Base-by-base conservation (phyloP, 2,329 filamentous ascomycete genomes). In the Grosmannia serpens region DNA sequence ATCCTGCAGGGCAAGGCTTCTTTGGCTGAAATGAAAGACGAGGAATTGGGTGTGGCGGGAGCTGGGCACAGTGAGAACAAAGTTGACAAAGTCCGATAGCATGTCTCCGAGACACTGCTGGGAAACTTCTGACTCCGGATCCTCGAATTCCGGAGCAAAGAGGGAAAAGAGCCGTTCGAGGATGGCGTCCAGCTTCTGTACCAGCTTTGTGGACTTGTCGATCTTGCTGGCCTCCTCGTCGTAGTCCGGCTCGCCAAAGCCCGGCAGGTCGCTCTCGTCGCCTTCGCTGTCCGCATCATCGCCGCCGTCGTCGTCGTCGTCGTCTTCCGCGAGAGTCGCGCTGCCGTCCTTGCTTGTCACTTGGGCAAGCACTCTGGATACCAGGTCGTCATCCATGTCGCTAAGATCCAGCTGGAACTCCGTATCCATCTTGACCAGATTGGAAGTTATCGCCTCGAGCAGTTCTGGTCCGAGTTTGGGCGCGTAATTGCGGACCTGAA, bases 31-130 rank as follows among this genome's bases (percentile, higher is more conserved):
- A 72, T 96, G 92, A 73, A 99, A 99, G 55, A 97, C 80, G 53
- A 99, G 82, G 66, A 97, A 99, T 67, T 99, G 94, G 0, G 91
- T 91, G 70, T 97, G 92, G 38, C 94, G 86, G 27, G 91, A 95
- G 64, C 90, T 89, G 69, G 94, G 91, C 17, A 91, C 95, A 4
- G 91, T 91, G 33, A 99, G 80, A 60, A 99, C 90, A 67, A 91
- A 89, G 68, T 83, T 88, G 61, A 86, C 83, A 67, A 99, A 99
- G 69, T 95, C 91, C 54, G 85, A 82, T 31, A 97, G 78, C 46
- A 99, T 79, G 58, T 89, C 84, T 57, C 89, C 86, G 65, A 95
- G 89, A 55, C 84, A 83, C 58, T 85, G 83, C 63, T 88, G 82
- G 49, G 88, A 86, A 59, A 84, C 78, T 53, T 86, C 80, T 15